A percentile compares a stretch with the other conserved stretches of the same genome.
Conservation (phyloP, 345 rosid species). For the Zanthoxylum bungeanum region DNA sequence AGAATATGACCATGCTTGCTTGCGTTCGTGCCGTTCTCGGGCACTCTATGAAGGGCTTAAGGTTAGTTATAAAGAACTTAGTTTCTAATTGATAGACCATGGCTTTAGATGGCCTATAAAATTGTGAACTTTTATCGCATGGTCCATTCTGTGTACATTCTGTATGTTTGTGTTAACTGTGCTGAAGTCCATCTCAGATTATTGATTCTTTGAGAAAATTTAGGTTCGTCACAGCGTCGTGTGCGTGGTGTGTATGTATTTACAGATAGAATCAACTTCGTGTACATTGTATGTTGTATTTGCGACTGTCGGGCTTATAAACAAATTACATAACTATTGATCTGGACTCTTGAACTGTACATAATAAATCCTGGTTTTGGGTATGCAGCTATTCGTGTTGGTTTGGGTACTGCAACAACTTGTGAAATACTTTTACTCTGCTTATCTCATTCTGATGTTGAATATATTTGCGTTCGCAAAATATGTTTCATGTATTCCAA, state of each 20-base stretch:
- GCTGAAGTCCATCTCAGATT: not conserved
- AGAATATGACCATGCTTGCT: conserved; percentile 96
- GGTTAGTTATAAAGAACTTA: conserved; percentile 43
- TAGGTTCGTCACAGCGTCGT: not conserved
- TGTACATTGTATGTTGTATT: not conserved
- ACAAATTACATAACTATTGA: not conserved
- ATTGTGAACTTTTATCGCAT: not conserved
- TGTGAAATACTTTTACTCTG: not conserved
- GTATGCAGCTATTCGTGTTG: not conserved
- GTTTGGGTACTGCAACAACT: not conserved
- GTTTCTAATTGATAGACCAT: not conserved
- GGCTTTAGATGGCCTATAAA: not conserved
- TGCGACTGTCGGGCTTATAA: not conserved
- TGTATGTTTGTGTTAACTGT: not conserved
- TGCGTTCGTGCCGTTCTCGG: conserved; percentile 97
- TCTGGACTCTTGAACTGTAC: not conserved
- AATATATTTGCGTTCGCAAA: not conserved
- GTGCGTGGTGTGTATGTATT: not conserved
- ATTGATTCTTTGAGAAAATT: not conserved
- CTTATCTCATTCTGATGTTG: not conserved
- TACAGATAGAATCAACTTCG: not conserved
- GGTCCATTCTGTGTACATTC: not conserved
- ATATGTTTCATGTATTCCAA: not conserved
- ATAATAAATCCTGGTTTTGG: not conserved
- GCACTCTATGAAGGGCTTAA: conserved; percentile 99